Conservation (phyloP, 2,329 filamentous ascomycete genomes). For the Aspergillus unguis region DNA sequence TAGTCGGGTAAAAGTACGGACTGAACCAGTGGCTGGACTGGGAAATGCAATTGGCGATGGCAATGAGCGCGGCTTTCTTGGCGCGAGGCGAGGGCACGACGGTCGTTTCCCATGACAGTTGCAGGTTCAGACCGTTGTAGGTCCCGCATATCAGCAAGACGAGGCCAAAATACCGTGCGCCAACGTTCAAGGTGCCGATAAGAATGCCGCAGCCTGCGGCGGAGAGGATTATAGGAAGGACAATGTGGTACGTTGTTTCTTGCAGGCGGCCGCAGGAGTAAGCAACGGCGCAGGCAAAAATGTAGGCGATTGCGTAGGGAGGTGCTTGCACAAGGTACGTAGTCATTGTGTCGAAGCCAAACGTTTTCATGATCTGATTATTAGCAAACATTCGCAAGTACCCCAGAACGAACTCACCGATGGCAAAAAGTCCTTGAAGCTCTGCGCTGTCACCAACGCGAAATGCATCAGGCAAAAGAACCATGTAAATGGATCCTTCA, state of each 20-base stretch:
- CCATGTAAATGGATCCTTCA: conserved; percentile 13
- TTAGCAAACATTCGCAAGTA: not conserved
- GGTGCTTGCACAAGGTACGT: conserved; percentile 14
- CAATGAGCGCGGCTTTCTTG: conserved; percentile 13
- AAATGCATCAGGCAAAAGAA: conserved; percentile 11
- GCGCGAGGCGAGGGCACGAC: conserved; percentile 9
- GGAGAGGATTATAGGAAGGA: conserved; percentile 7
- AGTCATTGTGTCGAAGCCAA: conserved; percentile 8
- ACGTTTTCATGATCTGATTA: conserved; percentile 10
- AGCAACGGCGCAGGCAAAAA: not conserved
- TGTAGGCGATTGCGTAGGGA: conserved; percentile 11
- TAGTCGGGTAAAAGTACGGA: conserved; percentile 10
- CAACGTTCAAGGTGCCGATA: conserved; percentile 10
- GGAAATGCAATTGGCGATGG: conserved; percentile 15
- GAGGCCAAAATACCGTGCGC: conserved; percentile 13
- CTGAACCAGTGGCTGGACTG: conserved; percentile 14
- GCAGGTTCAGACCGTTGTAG: conserved; percentile 12
- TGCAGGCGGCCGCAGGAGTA: conserved; percentile 5
- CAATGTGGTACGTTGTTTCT: conserved; percentile 10
- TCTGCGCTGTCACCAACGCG: conserved; percentile 9
- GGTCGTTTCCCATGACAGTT: conserved; percentile 15
- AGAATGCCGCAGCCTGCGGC: conserved; percentile 7
- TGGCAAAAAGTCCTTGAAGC: conserved; percentile 12
- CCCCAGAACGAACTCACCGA: not conserved
- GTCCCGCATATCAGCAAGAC: conserved; percentile 11